phyloP scores from a whole-genome alignment of 164 flowering plant species.

The Nymphaea thermarum region DNA sequence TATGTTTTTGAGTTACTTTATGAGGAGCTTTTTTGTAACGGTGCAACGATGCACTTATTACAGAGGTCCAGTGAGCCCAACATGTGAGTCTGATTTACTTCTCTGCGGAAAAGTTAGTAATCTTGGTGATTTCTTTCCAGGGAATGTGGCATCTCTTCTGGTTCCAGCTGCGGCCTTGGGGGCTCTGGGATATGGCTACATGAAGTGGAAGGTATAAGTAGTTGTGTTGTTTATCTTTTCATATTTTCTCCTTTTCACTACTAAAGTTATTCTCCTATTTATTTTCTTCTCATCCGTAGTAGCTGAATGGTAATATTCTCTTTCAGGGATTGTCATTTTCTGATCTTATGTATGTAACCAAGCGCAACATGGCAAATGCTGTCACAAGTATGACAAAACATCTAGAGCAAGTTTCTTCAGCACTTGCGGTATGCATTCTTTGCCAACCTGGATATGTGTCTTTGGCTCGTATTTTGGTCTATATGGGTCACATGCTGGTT shows the following conservation, averaged over 20 bases:
- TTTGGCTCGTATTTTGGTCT: no score
- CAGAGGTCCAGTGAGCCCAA: background rate
- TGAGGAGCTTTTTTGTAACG: background rate
- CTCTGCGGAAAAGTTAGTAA: background rate
- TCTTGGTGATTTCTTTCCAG: constrained; percentile 14
- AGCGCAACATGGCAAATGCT: constrained; percentile 76
- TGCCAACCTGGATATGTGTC: background rate
- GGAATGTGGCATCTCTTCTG: constrained; percentile 30
- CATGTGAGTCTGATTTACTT: background rate
- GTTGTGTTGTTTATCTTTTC: background rate
- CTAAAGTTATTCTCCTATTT: background rate
- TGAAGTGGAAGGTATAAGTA: constrained; percentile 92
- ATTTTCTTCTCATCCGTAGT: background rate
- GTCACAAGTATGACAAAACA: constrained; percentile 71
- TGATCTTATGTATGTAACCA: constrained; percentile 90
- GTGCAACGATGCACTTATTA: no score
- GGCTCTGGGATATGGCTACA: constrained; percentile 82
- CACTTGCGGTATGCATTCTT: constrained; percentile 53
- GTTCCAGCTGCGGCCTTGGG: constrained; percentile 74
- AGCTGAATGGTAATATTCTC: background rate
- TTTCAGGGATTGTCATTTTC: constrained; percentile 69
- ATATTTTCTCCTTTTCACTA: background rate
- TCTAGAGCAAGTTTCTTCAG: constrained; percentile 58
- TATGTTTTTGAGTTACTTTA: no score
- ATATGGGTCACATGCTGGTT: no score